Percentiles rank a stretch among this genome's conserved stretches.
Evolutionary conservation across 1,284 basidiomycete genomes (phyloP).

Genomic region (Sparassis latifolia): DNA sequence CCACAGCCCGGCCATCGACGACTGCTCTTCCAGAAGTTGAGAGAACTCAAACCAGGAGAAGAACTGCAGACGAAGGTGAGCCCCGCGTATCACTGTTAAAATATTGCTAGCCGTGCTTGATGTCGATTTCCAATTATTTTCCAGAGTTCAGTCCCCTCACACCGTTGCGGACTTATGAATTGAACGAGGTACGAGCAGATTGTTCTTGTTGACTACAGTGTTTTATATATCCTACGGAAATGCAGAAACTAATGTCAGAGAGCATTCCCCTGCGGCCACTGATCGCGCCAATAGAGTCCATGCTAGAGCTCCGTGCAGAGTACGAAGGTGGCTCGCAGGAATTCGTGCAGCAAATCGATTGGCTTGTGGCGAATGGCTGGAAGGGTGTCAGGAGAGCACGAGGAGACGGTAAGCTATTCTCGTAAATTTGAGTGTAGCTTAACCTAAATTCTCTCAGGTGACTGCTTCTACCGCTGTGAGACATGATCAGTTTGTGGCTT

Average conservation of each 20-base stretch:
- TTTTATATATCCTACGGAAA: not conserved
- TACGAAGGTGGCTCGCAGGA: conserved; percentile 52
- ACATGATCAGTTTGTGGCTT: not conserved
- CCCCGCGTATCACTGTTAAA: too few relatives aligned
- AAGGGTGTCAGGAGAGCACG: conserved; percentile 58
- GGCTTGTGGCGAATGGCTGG: conserved; percentile 50
- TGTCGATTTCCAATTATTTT: not conserved
- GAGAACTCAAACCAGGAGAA: too few relatives aligned
- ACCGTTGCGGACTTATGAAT: conserved; percentile 5
- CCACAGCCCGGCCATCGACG: too few relatives aligned
- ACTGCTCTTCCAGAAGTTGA: too few relatives aligned
- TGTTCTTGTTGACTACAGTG: not conserved
- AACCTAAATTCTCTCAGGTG: conserved; percentile 27
- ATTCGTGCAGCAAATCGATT: conserved; percentile 67
- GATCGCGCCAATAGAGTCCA: conserved; percentile 41
- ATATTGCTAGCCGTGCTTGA: too few relatives aligned
- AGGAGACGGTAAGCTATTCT: conserved; percentile 34
- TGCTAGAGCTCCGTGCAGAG: conserved; percentile 51
- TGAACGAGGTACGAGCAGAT: conserved; percentile 10
- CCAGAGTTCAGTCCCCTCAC: conserved; percentile 6
- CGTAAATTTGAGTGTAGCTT: not conserved
- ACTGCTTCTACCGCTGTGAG: conserved; percentile 60
- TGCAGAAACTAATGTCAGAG: conserved; percentile 9
- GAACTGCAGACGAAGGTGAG: too few relatives aligned
- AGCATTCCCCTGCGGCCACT: conserved; percentile 38